phyloP scores from a whole-genome alignment of 2,329 filamentous ascomycete species.

The Ophiocordyceps robertsii region DNA sequence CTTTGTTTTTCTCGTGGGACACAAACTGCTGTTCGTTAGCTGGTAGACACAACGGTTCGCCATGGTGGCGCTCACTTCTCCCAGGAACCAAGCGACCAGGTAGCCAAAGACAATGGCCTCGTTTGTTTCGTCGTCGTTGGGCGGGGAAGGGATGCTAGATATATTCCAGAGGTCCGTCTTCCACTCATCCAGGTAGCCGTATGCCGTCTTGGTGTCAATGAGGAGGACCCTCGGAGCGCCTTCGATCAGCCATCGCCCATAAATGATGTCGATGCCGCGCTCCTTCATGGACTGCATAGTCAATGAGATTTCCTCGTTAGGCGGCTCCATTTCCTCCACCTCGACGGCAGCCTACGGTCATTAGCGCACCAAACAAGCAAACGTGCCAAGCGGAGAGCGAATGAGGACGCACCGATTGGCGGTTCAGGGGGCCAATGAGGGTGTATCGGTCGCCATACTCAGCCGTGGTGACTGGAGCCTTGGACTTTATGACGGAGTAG shows the following conservation, averaged over 20 bases:
- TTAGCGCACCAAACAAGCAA: conserved; percentile 4
- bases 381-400: background rate
- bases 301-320: conserved; percentile 60
- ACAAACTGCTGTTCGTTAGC: conserved; percentile 52
- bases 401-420: conserved; percentile 55
- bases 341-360: conserved; percentile 72
- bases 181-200: conserved; percentile 88
- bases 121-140: conserved; percentile 87
- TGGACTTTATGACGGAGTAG: conserved; percentile 98
- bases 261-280: conserved; percentile 77
- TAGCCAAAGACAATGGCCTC: conserved; percentile 97
- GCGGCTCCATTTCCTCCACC: conserved; percentile 84
- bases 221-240: conserved; percentile 86
- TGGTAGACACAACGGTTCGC: background rate
- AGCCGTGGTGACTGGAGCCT: conserved; percentile 90
- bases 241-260: conserved; percentile 95
- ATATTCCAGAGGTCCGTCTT: conserved; percentile 91
- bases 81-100: conserved; percentile 92
- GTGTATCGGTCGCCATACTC: conserved; percentile 98
- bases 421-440: conserved; percentile 86
- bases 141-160: conserved; percentile 85
- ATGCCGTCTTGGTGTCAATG: conserved; percentile 89
- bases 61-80: conserved; percentile 53
- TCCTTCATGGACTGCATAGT: conserved; percentile 91
- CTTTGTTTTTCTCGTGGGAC: conserved; percentile 78